phyloP scores from a whole-genome alignment of 2,329 filamentous ascomycete species.

The Drechslerella stenobrocha region DNA sequence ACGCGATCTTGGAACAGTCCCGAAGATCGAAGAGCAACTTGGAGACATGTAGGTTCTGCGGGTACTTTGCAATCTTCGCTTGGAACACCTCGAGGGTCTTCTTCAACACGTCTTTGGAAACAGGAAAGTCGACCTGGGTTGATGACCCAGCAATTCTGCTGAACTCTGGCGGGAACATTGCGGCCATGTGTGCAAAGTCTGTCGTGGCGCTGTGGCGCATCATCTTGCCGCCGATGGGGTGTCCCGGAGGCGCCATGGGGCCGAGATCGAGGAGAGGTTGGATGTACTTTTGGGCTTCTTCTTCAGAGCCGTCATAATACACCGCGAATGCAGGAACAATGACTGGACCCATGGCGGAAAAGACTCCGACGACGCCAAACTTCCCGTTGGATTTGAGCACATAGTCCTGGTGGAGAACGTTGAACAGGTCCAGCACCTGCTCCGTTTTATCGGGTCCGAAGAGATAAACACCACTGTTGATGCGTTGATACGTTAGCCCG shows the following conservation, averaged over 20 bases:
- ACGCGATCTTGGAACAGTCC: slow-evolving; percentile 33
- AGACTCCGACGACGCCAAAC: slow-evolving; percentile 20
- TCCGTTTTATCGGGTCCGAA: slow-evolving; percentile 29
- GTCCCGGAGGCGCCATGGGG: slow-evolving; percentile 13
- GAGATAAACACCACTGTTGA: slow-evolving; percentile 21
- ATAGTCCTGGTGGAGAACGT: slow-evolving; percentile 20
- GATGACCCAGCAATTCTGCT: slow-evolving; percentile 31
- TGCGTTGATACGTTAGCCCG: slow-evolving; percentile 4
- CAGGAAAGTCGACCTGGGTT: slow-evolving; percentile 27
- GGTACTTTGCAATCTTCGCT: slow-evolving; percentile 6
- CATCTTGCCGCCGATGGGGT: slow-evolving; percentile 17
- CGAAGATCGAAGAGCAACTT: slow-evolving; percentile 36
- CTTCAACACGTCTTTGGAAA: slow-evolving; percentile 10
- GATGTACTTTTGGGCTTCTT: slow-evolving; percentile 25
- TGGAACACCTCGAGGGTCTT: slow-evolving; percentile 17
- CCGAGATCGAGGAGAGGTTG: slow-evolving; percentile 25
- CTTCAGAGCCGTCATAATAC: slow-evolving; percentile 40
- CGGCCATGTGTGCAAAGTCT: slow-evolving; percentile 22
- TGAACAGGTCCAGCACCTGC: slow-evolving; percentile 14
- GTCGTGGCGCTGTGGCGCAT: slow-evolving; percentile 17
- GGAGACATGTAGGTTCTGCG: slow-evolving; percentile 25
- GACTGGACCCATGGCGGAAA: slow-evolving; percentile 12
- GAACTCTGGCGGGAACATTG: slow-evolving; percentile 32
- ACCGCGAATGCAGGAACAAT: slow-evolving; percentile 27
- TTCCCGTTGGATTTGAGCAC: slow-evolving; percentile 43